Percentiles rank a stretch among this genome's conserved stretches.
Evolutionary conservation across 257 asterid genomes (phyloP).

Genomic region (Solanum okadae): DNA sequence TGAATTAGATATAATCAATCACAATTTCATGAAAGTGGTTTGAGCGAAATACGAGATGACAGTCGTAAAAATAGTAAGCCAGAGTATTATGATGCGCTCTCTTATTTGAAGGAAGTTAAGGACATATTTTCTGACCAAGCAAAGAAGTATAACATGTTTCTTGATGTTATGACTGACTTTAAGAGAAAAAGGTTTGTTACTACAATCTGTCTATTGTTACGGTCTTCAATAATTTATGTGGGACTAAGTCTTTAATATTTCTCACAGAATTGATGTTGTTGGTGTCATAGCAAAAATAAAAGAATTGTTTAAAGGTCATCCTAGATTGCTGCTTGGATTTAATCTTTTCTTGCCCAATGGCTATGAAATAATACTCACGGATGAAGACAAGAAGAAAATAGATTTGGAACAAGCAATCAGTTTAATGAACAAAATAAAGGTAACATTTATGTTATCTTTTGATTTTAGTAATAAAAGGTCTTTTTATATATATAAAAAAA

Average conservation of each 20-base stretch:
- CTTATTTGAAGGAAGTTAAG: slow-evolving; percentile 88
- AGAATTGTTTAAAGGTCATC: slow-evolving; percentile 84
- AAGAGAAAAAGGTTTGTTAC: slow-evolving; percentile 77
- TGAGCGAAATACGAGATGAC: slow-evolving; percentile 12
- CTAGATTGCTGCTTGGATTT: slow-evolving; percentile 81
- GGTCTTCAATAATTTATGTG: not conserved
- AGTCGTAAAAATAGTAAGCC: slow-evolving; percentile 36
- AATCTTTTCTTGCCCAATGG: slow-evolving; percentile 95
- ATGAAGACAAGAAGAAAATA: slow-evolving; percentile 77
- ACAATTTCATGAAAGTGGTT: slow-evolving; percentile 34
- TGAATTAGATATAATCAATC: slow-evolving; percentile 43
- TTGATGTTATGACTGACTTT: slow-evolving; percentile 89
- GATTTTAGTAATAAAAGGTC: not conserved
- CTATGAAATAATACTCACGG: slow-evolving; percentile 77
- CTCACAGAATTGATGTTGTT: slow-evolving; percentile 64
- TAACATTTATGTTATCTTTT: slow-evolving; percentile 6
- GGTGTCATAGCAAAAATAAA: slow-evolving; percentile 89
- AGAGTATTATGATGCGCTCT: slow-evolving; percentile 76
- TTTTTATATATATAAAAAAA: not conserved
- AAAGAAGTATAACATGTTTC: slow-evolving; percentile 85
- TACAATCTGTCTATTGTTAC: not conserved
- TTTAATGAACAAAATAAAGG: slow-evolving; percentile 95
- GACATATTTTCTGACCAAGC: slow-evolving; percentile 86
- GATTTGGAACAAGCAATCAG: slow-evolving; percentile 90
- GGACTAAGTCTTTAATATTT: not conserved